Evolutionary conservation across 441 rosid species (phyloP).

Genomic region (Pelargonium myrrhifolium): DNA sequence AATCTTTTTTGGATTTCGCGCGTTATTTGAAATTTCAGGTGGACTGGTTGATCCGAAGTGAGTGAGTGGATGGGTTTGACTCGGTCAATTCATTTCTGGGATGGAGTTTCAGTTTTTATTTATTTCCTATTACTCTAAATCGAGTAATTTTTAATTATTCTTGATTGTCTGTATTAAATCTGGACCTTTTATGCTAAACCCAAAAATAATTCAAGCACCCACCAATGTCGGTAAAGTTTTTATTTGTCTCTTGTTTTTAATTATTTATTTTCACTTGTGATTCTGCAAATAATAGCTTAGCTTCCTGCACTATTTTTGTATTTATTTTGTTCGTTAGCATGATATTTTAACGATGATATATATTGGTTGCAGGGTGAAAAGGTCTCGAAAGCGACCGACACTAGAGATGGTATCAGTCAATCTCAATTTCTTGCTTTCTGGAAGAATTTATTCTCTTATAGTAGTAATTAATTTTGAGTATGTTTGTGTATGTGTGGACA

Average conservation of each 20-base stretch:
- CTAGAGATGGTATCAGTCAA: neutral
- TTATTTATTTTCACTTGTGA: slow-evolving; percentile 22
- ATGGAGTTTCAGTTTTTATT: slow-evolving; percentile 16
- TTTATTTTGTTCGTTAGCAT: slow-evolving; percentile 14
- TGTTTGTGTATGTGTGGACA: slow-evolving; percentile 42
- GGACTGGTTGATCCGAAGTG: slow-evolving; percentile 25
- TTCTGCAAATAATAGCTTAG: slow-evolving; percentile 22
- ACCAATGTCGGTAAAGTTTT: slow-evolving; percentile 43
- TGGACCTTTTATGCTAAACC: neutral
- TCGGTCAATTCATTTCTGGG: slow-evolving; percentile 30
- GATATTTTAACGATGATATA: neutral
- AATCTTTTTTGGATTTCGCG: slow-evolving; percentile 39
- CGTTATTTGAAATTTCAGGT: slow-evolving; percentile 30
- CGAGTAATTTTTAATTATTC: slow-evolving; percentile 23
- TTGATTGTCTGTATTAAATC: slow-evolving; percentile 32
- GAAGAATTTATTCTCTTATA: slow-evolving; percentile 15
- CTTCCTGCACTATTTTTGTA: slow-evolving; percentile 18
- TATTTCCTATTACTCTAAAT: slow-evolving; percentile 18
- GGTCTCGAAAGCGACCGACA: neutral
- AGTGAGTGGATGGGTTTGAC: slow-evolving; percentile 48
- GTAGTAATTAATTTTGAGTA: slow-evolving; percentile 24
- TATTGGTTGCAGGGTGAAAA: neutral
- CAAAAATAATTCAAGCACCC: slow-evolving; percentile 32
- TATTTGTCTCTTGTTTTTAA: slow-evolving; percentile 53
- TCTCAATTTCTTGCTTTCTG: slow-evolving; percentile 10